These are phyloP conservation scores for Dendrobium huoshanense DNA, from an alignment of 106 monocot species.

Conservation along the genomic window DNA sequence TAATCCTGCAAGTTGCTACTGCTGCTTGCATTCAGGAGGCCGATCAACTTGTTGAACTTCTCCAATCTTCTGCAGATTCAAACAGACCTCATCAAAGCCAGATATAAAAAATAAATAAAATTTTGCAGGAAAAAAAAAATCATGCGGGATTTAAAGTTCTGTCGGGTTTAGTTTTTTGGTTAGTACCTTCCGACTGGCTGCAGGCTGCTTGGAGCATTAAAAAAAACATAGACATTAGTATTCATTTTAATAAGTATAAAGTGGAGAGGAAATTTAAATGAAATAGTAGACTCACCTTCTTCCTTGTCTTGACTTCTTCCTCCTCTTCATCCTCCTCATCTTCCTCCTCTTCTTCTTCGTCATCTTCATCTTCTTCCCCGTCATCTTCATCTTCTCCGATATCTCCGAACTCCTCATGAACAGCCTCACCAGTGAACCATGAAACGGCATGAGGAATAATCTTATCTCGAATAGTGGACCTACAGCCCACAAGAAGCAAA, in stretches of 20 bases:
- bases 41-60: conserved; percentile 13
- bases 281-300: conserved; percentile 19
- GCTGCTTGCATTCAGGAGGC: conserved; percentile 29
- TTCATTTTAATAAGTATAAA: background rate
- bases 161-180: too few species aligned
- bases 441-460: conserved; percentile 92
- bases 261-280: background rate
- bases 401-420: conserved; percentile 40
- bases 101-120: background rate
- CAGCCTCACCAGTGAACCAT: conserved; percentile 92
- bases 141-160: too few species aligned
- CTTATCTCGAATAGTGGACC: conserved; percentile 80
- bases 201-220: background rate
- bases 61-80: conserved; percentile 9
- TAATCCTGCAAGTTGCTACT: background rate
- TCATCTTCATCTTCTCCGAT: conserved; percentile 35
- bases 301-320: conserved; percentile 21
- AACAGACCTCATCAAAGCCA: background rate
- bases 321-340: conserved; percentile 37
- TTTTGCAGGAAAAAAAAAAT: background rate
- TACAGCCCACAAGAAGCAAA: background rate
- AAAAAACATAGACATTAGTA: background rate
- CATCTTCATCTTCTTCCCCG: conserved; percentile 34
- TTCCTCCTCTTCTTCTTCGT: conserved; percentile 41
- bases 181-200: background rate